Percentiles rank a stretch among this genome's conserved stretches.
phyloP scores from a whole-genome alignment of 176 grass and related monocot species.

The Echinochloa phyllopogon region DNA sequence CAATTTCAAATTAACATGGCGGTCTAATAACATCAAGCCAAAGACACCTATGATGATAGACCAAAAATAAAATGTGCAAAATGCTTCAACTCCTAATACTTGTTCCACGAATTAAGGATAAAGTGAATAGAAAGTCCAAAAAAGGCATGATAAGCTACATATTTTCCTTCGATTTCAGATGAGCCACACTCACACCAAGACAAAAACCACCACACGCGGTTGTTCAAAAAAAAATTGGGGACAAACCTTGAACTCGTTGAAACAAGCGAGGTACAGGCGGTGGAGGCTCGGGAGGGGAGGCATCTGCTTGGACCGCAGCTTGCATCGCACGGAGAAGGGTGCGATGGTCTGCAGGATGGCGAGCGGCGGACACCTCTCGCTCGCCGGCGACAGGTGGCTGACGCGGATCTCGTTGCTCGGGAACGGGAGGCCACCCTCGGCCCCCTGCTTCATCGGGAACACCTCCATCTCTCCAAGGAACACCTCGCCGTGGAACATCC shows the following conservation, averaged over 20 bases:
- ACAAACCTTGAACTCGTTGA: conserved; percentile 78
- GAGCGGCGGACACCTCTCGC: conserved; percentile 88
- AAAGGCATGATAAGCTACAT: not conserved
- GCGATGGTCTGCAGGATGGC: conserved; percentile 87
- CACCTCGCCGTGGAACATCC: conserved; percentile 79
- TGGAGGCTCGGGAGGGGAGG: conserved; percentile 59
- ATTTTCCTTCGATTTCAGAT: conserved; percentile 34
- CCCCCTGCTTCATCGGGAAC: conserved; percentile 49
- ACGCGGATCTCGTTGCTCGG: conserved; percentile 88
- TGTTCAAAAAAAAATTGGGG: conserved; percentile 10
- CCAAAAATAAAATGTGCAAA: not conserved
- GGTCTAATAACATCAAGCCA: not conserved
- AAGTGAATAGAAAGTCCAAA: not conserved
- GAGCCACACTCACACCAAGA: not conserved
- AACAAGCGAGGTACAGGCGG: conserved; percentile 74
- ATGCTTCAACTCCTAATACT: not conserved
- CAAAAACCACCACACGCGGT: not conserved
- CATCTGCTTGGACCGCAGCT: conserved; percentile 70
- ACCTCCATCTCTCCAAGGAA: conserved; percentile 83
- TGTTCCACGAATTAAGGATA: not conserved
- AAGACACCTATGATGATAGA: not conserved
- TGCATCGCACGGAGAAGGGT: conserved; percentile 90
- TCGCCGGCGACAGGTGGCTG: conserved; percentile 75
- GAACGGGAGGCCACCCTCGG: conserved; percentile 53
- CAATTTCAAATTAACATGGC: conserved; percentile 29